These are phyloP conservation scores for Andrographis paniculata DNA, from an alignment of 305 asterid species.

Conservation along the genomic window DNA sequence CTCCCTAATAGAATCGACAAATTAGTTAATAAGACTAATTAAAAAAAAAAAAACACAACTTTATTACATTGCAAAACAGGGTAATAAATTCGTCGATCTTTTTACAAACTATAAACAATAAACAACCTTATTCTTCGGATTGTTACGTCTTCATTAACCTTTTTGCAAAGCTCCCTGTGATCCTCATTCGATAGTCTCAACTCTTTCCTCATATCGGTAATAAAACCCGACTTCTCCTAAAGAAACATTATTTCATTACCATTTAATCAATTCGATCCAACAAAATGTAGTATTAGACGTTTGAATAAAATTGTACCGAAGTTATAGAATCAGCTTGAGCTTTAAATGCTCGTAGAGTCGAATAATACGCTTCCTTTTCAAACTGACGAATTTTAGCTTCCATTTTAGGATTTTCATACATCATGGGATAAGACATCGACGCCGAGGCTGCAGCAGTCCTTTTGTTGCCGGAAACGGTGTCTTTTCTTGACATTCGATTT, in stretches of 20 bases:
- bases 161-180: constrained; percentile 65
- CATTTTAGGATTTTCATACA: constrained; percentile 57
- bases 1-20: constrained; percentile 41
- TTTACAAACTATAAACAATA: constrained; percentile 12
- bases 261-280: constrained; percentile 30
- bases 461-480: constrained; percentile 55
- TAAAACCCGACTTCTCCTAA: constrained; percentile 82
- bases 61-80: constrained; percentile 8
- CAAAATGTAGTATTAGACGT: constrained; percentile 22
- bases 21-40: too few species aligned
- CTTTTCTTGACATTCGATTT: constrained; percentile 66
- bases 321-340: constrained; percentile 90
- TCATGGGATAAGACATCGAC: constrained; percentile 44
- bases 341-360: constrained; percentile 87
- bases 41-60: too few species aligned
- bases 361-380: constrained; percentile 89
- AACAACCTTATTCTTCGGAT: constrained; percentile 75
- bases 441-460: constrained; percentile 50
- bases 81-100: constrained; percentile 11
- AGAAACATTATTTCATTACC: constrained; percentile 29
- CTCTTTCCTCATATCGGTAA: constrained; percentile 81
- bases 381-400: constrained; percentile 75
- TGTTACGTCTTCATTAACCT: constrained; percentile 69
- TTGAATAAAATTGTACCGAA: constrained; percentile 46
- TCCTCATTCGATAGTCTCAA: constrained; percentile 80